Base-by-base conservation (phyloP, 78 protist genomes). In the Carpediemonas membranifera region DNA sequence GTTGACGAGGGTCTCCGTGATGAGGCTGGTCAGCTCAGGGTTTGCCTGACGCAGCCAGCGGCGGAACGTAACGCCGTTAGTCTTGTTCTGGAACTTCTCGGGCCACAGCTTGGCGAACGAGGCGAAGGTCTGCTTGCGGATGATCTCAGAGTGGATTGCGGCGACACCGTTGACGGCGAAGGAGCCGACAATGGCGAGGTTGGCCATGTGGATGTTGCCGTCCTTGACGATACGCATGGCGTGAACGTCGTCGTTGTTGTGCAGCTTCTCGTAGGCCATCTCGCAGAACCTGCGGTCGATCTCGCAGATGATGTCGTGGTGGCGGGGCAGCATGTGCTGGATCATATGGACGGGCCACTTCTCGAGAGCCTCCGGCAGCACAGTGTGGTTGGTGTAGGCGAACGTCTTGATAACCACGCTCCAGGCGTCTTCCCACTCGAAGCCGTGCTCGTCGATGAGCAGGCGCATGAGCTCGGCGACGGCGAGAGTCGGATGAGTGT, bases 1-100 rank as follows among this genome's bases (percentile, higher is more conserved):
- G n/a, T n/a, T n/a, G n/a, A n/a, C n/a, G n/a, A n/a, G n/a, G n/a
- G n/a, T n/a, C n/a, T n/a, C n/a, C 43, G 79, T 69, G 62, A 89
- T 74, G 58, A 89, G 52, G n/a, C 24, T 9, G 28, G 77, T 52
- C 30, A 92, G 82, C 14, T 73, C 66, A 43, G 89, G 85, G 81
- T 92, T 92, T 74, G 80, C 62, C 70, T 74, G 79, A 33, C 71
- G 68, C 55, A 92, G 65, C 97, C 97, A 92, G 59, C 97, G 80
- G 54, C 96, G 81, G 53, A 86, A 93, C 1, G 97, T 92, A 59
- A 92, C 88, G 60, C 97, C 97, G 77, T 92, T 92, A 68, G 97
- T 92, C 82, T 78, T 84, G 81, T 90, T 84, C 36, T 74, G 78
- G 84, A 92, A 90, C 71, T 87, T 82, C n/a, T 61, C 57, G 59